phyloP scores from a whole-genome alignment of 495 filamentous ascomycete species.

The Echria macrotheca region DNA sequence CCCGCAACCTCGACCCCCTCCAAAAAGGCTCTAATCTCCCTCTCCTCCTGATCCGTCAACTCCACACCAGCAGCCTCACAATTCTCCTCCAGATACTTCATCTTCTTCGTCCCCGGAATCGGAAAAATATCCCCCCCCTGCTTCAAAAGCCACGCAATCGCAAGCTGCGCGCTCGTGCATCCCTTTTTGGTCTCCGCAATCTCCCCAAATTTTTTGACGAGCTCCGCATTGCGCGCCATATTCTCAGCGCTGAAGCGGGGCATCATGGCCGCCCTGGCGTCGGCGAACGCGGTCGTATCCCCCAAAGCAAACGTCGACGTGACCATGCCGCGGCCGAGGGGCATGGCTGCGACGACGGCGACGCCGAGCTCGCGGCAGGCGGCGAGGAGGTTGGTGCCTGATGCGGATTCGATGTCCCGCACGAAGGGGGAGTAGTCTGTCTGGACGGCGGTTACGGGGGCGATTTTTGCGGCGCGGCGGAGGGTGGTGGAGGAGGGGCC shows the following conservation, averaged over 20 bases:
- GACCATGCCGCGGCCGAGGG: constrained; percentile 49
- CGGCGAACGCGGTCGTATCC: background rate
- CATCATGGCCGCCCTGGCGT: constrained; percentile 56
- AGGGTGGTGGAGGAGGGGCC: constrained; percentile 35
- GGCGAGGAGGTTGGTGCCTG: constrained; percentile 46
- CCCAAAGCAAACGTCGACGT: background rate
- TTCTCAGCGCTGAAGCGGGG: constrained; percentile 65
- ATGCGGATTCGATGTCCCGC: constrained; percentile 56
- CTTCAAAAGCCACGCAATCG: constrained; percentile 64
- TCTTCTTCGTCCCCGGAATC: constrained; percentile 65
- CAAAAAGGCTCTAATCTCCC: constrained; percentile 26
- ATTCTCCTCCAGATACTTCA: constrained; percentile 45
- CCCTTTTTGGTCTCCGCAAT: constrained; percentile 65
- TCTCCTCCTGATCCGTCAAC: constrained; percentile 40
- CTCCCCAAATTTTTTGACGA: constrained; percentile 59
- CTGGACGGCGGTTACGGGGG: constrained; percentile 23
- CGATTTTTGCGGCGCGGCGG: constrained; percentile 36
- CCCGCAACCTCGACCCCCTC: constrained; percentile 1
- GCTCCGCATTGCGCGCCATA: constrained; percentile 65
- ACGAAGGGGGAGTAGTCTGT: constrained; percentile 31
- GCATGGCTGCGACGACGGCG: constrained; percentile 58
- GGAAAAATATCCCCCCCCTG: constrained; percentile 65
- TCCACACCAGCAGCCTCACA: constrained; percentile 33
- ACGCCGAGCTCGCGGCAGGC: constrained; percentile 65
- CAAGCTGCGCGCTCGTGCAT: constrained; percentile 66